Evolutionary conservation across 2,329 filamentous ascomycete species (phyloP).

Genomic region (Phaeosphaeriaceae sp.): DNA sequence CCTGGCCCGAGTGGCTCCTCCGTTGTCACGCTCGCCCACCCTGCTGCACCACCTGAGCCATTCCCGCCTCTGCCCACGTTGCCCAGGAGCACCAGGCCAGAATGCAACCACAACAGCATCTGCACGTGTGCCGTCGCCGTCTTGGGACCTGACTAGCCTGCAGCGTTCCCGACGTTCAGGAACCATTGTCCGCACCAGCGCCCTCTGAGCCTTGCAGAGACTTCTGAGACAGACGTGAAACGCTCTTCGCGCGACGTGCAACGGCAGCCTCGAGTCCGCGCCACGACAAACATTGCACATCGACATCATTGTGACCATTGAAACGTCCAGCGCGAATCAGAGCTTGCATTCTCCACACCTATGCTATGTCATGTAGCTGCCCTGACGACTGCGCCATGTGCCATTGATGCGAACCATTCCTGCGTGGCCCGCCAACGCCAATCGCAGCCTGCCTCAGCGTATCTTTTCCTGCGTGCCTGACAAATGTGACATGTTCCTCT

Average conservation of each 20-base stretch:
- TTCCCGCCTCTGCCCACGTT: not conserved
- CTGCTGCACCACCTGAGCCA: not conserved
- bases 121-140: conserved; percentile 11
- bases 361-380: conserved; percentile 14
- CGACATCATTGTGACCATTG: conserved; percentile 18
- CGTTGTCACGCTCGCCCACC: not conserved
- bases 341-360: conserved; percentile 1
- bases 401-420: conserved; percentile 19
- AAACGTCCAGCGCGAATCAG: conserved; percentile 19
- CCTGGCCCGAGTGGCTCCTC: not conserved
- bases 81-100: not conserved
- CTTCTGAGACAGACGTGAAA: conserved; percentile 44
- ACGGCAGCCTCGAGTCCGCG: conserved; percentile 23
- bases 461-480: conserved; percentile 7
- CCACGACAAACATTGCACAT: conserved; percentile 15
- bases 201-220: conserved; percentile 10
- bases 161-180: conserved; percentile 10
- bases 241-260: conserved; percentile 21
- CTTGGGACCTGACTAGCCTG: conserved; percentile 4
- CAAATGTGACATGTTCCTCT: conserved; percentile 2
- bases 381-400: conserved; percentile 20
- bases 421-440: conserved; percentile 5
- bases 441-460: conserved; percentile 1
- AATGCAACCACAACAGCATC: conserved; percentile 3
- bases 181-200: conserved; percentile 5